Conservation (phyloP, 805 yeast genomes). For the Cyberlindnera amylophila region DNA sequence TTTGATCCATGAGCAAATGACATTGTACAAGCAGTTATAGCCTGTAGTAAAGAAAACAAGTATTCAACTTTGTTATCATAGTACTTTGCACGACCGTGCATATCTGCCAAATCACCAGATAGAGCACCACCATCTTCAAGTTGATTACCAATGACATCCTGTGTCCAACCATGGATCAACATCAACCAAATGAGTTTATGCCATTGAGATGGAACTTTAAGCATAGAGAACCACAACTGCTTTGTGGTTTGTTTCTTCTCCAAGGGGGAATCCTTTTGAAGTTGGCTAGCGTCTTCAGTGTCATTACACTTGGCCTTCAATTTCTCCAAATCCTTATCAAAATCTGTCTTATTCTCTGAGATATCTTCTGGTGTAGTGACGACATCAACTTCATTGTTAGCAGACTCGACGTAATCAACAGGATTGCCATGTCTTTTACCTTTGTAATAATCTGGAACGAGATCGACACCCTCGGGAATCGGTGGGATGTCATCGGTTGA, state of each 20-base stretch:
- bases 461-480: slow-evolving; percentile 52
- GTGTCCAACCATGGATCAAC: slow-evolving; percentile 55
- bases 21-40: slow-evolving; percentile 72
- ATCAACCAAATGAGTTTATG: slow-evolving; percentile 46
- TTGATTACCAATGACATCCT: slow-evolving; percentile 57
- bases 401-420: not conserved
- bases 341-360: slow-evolving; percentile 18
- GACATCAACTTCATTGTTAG: slow-evolving; percentile 5
- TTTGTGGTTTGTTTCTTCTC: slow-evolving; percentile 33
- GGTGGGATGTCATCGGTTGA: slow-evolving; percentile 61
- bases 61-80: slow-evolving; percentile 71
- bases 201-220: slow-evolving; percentile 52
- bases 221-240: slow-evolving; percentile 35
- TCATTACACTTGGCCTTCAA: slow-evolving; percentile 19
- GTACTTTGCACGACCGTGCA: slow-evolving; percentile 58
- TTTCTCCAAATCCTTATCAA: slow-evolving; percentile 22
- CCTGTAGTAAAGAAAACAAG: slow-evolving; percentile 64
- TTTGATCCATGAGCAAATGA: slow-evolving; percentile 82
- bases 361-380: slow-evolving; percentile 4
- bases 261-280: slow-evolving; percentile 14
- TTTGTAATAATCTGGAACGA: slow-evolving; percentile 60
- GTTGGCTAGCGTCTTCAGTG: not conserved
- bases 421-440: slow-evolving; percentile 45
- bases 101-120: slow-evolving; percentile 41
- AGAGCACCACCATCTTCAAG: slow-evolving; percentile 37